Conservation (phyloP, 2,329 filamentous ascomycete genomes). For the Cryoendolithus antarcticus region DNA sequence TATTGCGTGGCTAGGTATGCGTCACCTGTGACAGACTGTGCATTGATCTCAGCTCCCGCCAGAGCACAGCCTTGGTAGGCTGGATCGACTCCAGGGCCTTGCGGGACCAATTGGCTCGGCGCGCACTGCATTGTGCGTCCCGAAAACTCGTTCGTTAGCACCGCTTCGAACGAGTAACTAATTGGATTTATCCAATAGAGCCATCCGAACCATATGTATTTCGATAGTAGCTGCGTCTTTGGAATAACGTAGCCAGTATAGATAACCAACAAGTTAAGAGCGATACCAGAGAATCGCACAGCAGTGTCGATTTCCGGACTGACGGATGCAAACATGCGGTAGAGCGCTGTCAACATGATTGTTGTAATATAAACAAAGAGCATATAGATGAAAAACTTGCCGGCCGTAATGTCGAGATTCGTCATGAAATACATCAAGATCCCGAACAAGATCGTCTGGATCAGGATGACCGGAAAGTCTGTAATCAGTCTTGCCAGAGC, state of each 20-base stretch:
- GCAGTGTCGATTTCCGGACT: constrained; percentile 54
- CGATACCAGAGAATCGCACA: constrained; percentile 51
- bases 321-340: constrained; percentile 53
- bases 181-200: constrained; percentile 40
- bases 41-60: constrained; percentile 42
- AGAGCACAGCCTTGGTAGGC: constrained; percentile 50
- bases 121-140: constrained; percentile 46
- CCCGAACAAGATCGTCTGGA: constrained; percentile 47
- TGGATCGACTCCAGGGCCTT: constrained; percentile 42
- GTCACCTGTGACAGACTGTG: constrained; percentile 39
- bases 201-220: constrained; percentile 58
- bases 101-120: constrained; percentile 47
- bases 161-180: constrained; percentile 53
- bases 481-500: constrained; percentile 48
- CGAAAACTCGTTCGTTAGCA: constrained; percentile 54
- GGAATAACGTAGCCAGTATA: constrained; percentile 57
- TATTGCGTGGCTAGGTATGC: constrained; percentile 44
- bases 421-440: constrained; percentile 57
- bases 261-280: constrained; percentile 49
- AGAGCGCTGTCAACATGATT: constrained; percentile 50
- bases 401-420: constrained; percentile 43
- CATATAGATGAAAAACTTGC: constrained; percentile 55
- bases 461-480: constrained; percentile 49
- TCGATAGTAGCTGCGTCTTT: constrained; percentile 43
- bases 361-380: constrained; percentile 53